Base-by-base conservation (phyloP, 768 basidiomycete genomes). In the Boletus edulis region DNA sequence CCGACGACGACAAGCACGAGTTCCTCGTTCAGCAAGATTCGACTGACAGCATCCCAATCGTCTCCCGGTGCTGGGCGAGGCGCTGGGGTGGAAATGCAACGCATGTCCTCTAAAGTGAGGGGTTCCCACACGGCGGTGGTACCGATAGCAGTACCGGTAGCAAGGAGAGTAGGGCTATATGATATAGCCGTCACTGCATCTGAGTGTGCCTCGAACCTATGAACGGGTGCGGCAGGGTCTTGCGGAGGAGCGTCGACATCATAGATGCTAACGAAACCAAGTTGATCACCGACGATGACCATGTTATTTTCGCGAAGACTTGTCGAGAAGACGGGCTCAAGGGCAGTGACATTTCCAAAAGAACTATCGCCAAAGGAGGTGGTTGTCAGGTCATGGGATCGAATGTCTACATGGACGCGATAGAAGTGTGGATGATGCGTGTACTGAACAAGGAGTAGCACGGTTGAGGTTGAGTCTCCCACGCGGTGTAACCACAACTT, bases 141-240 rank as follows among this genome's bases (percentile, higher is more conserved):
- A 4, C 91, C 91, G 2, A 76, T 69, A 1, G 79, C 75, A 22
- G 87, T 87, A 29, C 91, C 91, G 0, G 84, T 86, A 13, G 81
- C 77, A 45, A 93, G 72, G 15, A 82, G 74, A n/a, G 76, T 54
- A 4, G 80, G 73, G 53, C 81, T 85, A 78, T 86, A 81, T 2
- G 81, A 76, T 18, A 93, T 72, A 13, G 84, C 79, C 5, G 85
- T 85, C 24, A 92, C 77, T 0, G 82, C 84, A 58, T 88, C 86
- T 47, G 75, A 73, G 60, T 87, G 81, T 2, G 87, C 87, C 60
- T 85, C 83, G 51, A 88, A 81, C 49, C 76, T 79, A 52, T 75
- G 73, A 5, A 72, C 57, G 1, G 83, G 79, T 43, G 39, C 63
- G 31, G 69, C 54, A 44, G 55, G 38, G 27, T 59, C 55, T 46